Evolutionary conservation across 2,329 filamentous ascomycete genomes (phyloP).

Genomic region (Huntiella omanensis): DNA sequence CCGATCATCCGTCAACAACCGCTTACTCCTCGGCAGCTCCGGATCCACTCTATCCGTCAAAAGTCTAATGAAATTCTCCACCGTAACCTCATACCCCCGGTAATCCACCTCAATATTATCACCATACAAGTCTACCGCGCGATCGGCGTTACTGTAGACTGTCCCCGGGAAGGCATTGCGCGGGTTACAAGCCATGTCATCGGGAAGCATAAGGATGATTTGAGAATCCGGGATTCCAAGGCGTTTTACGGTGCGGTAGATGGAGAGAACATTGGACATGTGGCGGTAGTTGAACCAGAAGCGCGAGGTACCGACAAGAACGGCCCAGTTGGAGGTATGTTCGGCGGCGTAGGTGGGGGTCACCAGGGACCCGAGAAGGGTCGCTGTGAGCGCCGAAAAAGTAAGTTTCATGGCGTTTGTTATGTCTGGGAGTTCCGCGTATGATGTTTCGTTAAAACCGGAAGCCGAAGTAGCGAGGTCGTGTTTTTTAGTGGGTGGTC

Average conservation of each 20-base stretch:
- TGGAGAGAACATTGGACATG: conserved; percentile 88
- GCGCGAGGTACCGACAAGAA: conserved; percentile 91
- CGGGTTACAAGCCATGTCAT: conserved; percentile 99
- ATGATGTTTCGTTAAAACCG: no score
- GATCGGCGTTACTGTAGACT: conserved; percentile 95
- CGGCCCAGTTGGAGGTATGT: conserved; percentile 97
- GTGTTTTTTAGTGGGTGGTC: no score
- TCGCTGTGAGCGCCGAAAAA: conserved; percentile 10
- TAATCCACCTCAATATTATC: conserved; percentile 99
- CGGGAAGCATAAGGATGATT: conserved; percentile 98
- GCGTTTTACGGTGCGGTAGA: conserved; percentile 95
- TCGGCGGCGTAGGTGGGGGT: conserved; percentile 33
- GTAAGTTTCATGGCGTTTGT: conserved; percentile 22
- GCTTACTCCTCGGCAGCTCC: conserved; percentile 87
- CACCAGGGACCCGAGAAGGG: conserved; percentile 20
- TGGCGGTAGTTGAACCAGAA: conserved; percentile 99
- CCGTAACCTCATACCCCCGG: conserved; percentile 91
- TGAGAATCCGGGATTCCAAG: conserved; percentile 95
- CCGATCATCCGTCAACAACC: conserved; percentile 80
- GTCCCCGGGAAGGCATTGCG: conserved; percentile 95
- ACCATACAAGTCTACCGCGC: conserved; percentile 87
- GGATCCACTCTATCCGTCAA: conserved; percentile 87
- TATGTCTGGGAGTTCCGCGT: no score
- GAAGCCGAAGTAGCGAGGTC: no score
- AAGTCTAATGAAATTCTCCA: conserved; percentile 94